A percentile compares a stretch with the other conserved stretches of the same genome.
Evolutionary conservation across 768 basidiomycete species (phyloP).

Genomic region (Tricholoma sp.): DNA sequence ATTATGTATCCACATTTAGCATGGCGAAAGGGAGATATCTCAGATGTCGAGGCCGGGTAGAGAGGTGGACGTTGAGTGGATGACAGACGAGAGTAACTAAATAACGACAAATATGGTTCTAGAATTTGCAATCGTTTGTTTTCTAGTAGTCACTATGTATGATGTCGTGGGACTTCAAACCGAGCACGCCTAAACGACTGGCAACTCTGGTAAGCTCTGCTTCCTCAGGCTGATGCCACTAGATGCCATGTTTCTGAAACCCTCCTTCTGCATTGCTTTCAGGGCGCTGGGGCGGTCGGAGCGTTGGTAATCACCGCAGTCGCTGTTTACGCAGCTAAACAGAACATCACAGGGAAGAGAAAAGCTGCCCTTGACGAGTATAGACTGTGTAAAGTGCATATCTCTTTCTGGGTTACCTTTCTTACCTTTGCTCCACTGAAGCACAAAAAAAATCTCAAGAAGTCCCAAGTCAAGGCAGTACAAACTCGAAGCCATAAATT

Average conservation of each 20-base stretch:
- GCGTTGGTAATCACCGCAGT: slow-evolving; percentile 25
- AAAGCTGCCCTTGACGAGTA: slow-evolving; percentile 29
- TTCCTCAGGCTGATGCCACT: neutral
- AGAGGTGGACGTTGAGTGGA: neutral
- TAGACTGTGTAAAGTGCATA: slow-evolving; percentile 18
- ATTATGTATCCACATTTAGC: neutral
- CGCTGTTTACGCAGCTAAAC: slow-evolving; percentile 29
- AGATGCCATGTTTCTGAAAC: neutral
- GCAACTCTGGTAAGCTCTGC: slow-evolving; percentile 13
- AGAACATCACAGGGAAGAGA: slow-evolving; percentile 24
- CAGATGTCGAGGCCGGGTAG: neutral
- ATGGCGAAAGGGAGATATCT: neutral
- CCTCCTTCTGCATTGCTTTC: neutral
- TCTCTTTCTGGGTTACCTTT: neutral
- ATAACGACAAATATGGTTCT: neutral
- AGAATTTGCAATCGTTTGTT: too few relatives aligned
- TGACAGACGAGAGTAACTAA: neutral
- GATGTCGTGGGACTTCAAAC: slow-evolving; percentile 5
- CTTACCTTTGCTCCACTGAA: neutral
- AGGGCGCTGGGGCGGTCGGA: slow-evolving; percentile 27
- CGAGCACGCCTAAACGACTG: slow-evolving; percentile 17
- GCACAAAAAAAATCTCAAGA: neutral
- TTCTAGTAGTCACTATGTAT: neutral
- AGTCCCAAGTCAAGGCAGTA: neutral
- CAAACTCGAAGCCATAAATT: neutral